phyloP scores from a whole-genome alignment of 495 filamentous ascomycete species.

The Darksidea phi region DNA sequence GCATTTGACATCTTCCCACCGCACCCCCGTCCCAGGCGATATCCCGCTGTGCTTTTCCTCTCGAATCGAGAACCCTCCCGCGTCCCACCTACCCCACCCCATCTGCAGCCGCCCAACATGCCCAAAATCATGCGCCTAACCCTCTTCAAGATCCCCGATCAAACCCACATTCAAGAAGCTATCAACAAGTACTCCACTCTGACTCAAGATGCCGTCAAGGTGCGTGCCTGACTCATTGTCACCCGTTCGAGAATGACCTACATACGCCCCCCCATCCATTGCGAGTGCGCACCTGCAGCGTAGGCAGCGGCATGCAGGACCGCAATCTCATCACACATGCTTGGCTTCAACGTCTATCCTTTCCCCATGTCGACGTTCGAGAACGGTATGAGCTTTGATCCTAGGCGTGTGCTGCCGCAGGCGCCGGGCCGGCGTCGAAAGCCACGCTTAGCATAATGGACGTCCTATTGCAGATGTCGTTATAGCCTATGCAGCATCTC shows the following conservation, averaged over 20 bases:
- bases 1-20: too few relatives aligned
- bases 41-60: not conserved
- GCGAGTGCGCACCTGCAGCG: constrained; percentile 4
- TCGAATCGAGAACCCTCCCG: too few relatives aligned
- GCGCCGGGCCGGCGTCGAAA: too few relatives aligned
- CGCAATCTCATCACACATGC: not conserved
- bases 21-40: too few relatives aligned
- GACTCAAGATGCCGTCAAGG: constrained; percentile 54
- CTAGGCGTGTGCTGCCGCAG: too few relatives aligned
- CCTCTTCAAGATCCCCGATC: constrained; percentile 59
- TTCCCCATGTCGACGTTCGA: too few relatives aligned
- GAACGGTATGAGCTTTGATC: too few relatives aligned
- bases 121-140: constrained; percentile 55
- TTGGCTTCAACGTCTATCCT: not conserved
- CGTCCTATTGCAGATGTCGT: too few relatives aligned
- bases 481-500: too few relatives aligned
- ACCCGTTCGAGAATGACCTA: not conserved
- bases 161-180: constrained; percentile 47
- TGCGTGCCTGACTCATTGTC: constrained; percentile 29
- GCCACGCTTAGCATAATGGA: too few relatives aligned
- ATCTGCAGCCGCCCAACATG: constrained; percentile 6
- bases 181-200: constrained; percentile 54
- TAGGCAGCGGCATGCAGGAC: too few relatives aligned
- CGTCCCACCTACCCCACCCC: too few relatives aligned
- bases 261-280: not conserved